These are phyloP conservation scores for Camellia sinensis DNA, from an alignment of 148 eudicot species.

Conservation along the genomic window DNA sequence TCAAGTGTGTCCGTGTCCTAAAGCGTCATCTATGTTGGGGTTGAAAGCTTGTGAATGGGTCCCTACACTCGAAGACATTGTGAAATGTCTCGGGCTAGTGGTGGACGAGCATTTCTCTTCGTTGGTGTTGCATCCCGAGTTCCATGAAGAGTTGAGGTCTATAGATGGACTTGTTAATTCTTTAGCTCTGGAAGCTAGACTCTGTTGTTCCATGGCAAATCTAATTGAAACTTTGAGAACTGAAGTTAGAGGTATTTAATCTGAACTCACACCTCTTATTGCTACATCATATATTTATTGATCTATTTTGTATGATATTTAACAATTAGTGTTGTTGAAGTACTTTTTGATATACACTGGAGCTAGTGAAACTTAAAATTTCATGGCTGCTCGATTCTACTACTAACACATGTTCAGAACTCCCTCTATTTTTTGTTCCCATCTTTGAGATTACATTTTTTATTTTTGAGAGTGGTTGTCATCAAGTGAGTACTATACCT, in stretches of 20 bases:
- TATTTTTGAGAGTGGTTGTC: background rate
- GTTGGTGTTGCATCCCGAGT: constrained; percentile 71
- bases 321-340: background rate
- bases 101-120: constrained; percentile 88
- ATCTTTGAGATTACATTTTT: background rate
- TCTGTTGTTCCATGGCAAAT: constrained; percentile 54
- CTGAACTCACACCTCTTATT: background rate
- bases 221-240: constrained; percentile 49
- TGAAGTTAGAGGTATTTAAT: constrained; percentile 34
- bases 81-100: constrained; percentile 56
- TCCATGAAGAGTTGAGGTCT: constrained; percentile 62
- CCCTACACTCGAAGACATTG: constrained; percentile 54
- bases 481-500: background rate
- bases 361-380: background rate
- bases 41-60: constrained; percentile 60
- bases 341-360: background rate
- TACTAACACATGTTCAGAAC: background rate
- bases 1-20: constrained; percentile 46
- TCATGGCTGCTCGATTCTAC: background rate
- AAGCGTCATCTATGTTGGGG: constrained; percentile 39
- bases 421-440: constrained; percentile 7
- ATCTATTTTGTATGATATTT: background rate
- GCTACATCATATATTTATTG: background rate
- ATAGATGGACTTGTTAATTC: constrained; percentile 47
- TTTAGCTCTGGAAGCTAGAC: constrained; percentile 56